These are phyloP conservation scores for Hypoxylon sp. DNA, from an alignment of 2,329 filamentous ascomycete species.

Conservation along the genomic window DNA sequence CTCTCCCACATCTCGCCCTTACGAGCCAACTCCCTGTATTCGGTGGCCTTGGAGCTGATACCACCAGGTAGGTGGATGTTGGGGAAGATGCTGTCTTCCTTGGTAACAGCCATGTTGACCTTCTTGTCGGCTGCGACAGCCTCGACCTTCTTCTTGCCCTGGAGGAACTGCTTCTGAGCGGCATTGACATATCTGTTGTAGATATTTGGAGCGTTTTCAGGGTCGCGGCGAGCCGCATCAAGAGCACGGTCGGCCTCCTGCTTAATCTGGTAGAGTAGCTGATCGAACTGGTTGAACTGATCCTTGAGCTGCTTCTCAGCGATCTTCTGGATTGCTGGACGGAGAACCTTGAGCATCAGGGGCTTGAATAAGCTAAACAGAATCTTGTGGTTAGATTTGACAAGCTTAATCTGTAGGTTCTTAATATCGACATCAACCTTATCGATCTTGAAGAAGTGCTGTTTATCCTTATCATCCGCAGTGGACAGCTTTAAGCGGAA, in stretches of 20 bases:
- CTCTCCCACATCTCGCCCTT: constrained; percentile 97
- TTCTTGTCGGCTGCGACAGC: constrained; percentile 74
- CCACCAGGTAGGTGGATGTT: constrained; percentile 87
- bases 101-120: constrained; percentile 86
- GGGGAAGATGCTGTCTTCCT: constrained; percentile 91
- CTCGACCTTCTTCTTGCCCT: constrained; percentile 84
- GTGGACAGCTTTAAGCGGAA: constrained; percentile 93
- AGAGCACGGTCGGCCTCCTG: constrained; percentile 82
- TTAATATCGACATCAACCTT: constrained; percentile 87
- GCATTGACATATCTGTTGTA: constrained; percentile 88
- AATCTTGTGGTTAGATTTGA: constrained; percentile 95
- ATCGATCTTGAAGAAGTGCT: constrained; percentile 95
- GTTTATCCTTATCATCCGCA: constrained; percentile 79
- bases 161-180: constrained; percentile 78
- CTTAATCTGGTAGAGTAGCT: constrained; percentile 81
- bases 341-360: constrained; percentile 84
- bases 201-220: constrained; percentile 82
- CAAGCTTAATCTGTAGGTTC: constrained; percentile 87
- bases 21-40: constrained; percentile 88
- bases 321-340: constrained; percentile 87
- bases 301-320: constrained; percentile 92
- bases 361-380: constrained; percentile 91
- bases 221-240: constrained; percentile 75
- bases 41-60: constrained; percentile 92
- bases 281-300: constrained; percentile 81